These are phyloP conservation scores for Tilletia horrida DNA, from an alignment of 1,284 basidiomycete species.

Conservation along the genomic window DNA sequence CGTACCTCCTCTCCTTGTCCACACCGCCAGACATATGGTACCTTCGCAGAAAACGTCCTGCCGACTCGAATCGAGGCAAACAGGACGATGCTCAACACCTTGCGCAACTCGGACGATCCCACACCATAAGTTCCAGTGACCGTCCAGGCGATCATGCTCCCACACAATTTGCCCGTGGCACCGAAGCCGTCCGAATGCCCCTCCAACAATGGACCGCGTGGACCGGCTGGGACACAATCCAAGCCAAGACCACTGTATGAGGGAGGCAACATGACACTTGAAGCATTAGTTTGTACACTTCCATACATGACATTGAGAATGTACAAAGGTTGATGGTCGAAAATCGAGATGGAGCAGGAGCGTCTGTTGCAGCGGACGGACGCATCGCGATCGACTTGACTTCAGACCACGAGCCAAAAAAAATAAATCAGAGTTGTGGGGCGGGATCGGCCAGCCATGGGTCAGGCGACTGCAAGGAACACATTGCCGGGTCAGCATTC, in stretches of 20 bases:
- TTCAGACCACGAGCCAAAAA: too few relatives aligned
- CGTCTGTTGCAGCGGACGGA: too few relatives aligned
- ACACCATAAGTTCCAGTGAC: too few relatives aligned
- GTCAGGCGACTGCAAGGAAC: conserved; percentile 4
- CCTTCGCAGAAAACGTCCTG: background rate
- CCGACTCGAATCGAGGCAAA: too few relatives aligned
- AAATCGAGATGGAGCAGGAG: too few relatives aligned
- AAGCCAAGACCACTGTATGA: background rate
- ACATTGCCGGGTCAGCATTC: background rate
- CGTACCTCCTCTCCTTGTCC: conserved; percentile 63
- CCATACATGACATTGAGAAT: too few relatives aligned
- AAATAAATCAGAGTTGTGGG: background rate
- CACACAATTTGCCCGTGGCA: background rate
- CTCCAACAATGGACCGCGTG: background rate
- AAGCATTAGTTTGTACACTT: too few relatives aligned
- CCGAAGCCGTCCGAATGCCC: background rate
- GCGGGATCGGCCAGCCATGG: conserved; percentile 17
- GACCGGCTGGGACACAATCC: conserved; percentile 1
- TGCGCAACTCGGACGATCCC: too few relatives aligned
- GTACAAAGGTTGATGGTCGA: too few relatives aligned
- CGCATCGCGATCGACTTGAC: too few relatives aligned
- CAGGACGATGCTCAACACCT: too few relatives aligned
- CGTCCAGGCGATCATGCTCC: background rate
- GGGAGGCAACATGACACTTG: too few relatives aligned
- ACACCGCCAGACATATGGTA: conserved; percentile 6